These are phyloP conservation scores for Teratosphaeriaceae sp. DNA, from an alignment of 2,329 filamentous ascomycete genomes.

Conservation along the genomic window DNA sequence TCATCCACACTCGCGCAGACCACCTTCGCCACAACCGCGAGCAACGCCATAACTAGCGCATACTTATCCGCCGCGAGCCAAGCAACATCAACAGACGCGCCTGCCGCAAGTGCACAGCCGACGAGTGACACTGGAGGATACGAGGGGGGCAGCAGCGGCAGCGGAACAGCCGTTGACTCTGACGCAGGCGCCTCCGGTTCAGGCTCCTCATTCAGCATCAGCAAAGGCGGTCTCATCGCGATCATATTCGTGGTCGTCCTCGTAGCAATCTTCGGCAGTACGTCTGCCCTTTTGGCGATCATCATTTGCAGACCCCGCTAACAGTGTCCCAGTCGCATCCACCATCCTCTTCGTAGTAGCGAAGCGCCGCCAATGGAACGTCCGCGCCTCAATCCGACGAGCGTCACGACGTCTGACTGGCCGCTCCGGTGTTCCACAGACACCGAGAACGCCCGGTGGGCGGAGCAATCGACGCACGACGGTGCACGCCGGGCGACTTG, in stretches of 20 bases:
- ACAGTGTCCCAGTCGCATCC: slow-evolving; percentile 48
- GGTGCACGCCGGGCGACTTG: slow-evolving; percentile 4
- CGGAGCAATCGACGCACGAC: slow-evolving; percentile 6
- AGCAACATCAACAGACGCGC: not conserved
- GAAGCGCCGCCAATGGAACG: slow-evolving; percentile 79
- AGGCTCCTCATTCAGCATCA: slow-evolving; percentile 52
- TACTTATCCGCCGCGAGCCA: not conserved
- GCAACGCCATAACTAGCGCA: not conserved
- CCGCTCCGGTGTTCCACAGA: slow-evolving; percentile 28
- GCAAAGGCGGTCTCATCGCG: slow-evolving; percentile 62
- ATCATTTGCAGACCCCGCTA: not conserved
- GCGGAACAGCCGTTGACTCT: slow-evolving; percentile 18
- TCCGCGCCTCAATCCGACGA: slow-evolving; percentile 63
- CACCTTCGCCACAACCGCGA: not conserved
- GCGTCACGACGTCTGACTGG: slow-evolving; percentile 48
- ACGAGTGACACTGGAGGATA: not conserved
- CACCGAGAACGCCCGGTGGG: slow-evolving; percentile 1
- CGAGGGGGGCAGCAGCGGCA: not conserved
- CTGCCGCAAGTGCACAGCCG: not conserved
- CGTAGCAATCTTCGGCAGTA: slow-evolving; percentile 58
- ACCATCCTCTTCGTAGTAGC: slow-evolving; percentile 69
- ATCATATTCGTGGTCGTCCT: slow-evolving; percentile 67
- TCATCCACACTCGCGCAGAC: not conserved
- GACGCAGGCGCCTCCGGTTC: slow-evolving; percentile 59
- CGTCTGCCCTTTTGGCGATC: slow-evolving; percentile 32